Evolutionary conservation across 306 rosid species (phyloP).

Genomic region (Rosa persica): DNA sequence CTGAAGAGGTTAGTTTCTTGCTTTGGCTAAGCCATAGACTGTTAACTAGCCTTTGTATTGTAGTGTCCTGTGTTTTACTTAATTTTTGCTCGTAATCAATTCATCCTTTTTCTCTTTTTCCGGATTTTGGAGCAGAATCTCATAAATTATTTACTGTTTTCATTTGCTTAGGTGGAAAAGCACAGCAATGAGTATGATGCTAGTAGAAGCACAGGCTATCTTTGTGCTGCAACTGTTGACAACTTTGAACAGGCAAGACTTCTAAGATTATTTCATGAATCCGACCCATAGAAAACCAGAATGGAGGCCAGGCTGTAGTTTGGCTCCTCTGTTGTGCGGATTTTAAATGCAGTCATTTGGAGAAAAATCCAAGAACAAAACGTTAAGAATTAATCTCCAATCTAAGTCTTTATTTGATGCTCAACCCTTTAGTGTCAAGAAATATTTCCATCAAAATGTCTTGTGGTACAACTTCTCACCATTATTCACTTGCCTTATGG

Average conservation of each 20-base stretch:
- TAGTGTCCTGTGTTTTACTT: conserved; percentile 17
- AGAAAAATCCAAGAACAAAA: background rate
- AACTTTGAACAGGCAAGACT: conserved; percentile 73
- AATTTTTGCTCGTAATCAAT: background rate
- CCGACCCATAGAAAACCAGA: too few relatives aligned
- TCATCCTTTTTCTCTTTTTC: background rate
- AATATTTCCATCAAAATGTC: background rate
- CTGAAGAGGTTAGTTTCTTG: conserved; percentile 59
- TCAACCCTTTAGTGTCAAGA: background rate
- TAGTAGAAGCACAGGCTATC: conserved; percentile 83
- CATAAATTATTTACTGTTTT: conserved; percentile 17
- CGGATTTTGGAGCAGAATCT: conserved; percentile 4
- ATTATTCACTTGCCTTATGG: background rate
- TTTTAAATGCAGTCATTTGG: background rate
- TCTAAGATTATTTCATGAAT: conserved; percentile 11
- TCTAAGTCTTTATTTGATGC: background rate
- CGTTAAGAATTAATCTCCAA: background rate
- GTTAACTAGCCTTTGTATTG: conserved; percentile 12
- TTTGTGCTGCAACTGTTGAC: conserved; percentile 69
- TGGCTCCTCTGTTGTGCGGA: background rate
- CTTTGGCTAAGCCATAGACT: conserved; percentile 8
- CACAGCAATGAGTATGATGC: conserved; percentile 68
- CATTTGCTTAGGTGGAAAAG: conserved; percentile 56
- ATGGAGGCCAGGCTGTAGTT: background rate
- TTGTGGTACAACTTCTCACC: background rate